Conservation (phyloP, 164 flowering plant species). For the Echeveria elegans region DNA sequence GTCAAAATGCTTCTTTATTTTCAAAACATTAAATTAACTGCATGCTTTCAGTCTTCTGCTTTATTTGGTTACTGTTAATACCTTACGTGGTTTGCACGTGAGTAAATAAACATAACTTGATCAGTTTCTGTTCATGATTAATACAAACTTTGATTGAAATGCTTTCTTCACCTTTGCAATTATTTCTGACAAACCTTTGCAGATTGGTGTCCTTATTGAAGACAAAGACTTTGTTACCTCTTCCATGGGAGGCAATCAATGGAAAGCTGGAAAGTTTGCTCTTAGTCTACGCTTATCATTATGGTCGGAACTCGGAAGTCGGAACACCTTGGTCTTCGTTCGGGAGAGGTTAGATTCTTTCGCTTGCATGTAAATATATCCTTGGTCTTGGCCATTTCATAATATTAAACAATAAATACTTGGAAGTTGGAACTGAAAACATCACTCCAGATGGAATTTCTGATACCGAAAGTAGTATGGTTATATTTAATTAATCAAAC, state of each 20-base stretch:
- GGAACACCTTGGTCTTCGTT: slow-evolving; percentile 74
- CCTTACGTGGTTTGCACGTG: background rate
- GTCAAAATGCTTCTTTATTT: background rate
- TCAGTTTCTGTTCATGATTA: background rate
- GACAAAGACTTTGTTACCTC: slow-evolving; percentile 77
- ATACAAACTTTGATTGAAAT: background rate
- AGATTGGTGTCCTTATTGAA: slow-evolving; percentile 94
- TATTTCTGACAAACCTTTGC: slow-evolving; percentile 5
- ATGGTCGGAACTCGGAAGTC: slow-evolving; percentile 88
- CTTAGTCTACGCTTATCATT: slow-evolving; percentile 64
- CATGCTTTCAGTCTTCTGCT: background rate
- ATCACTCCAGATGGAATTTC: background rate
- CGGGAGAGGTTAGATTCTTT: slow-evolving; percentile 50
- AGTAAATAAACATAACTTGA: background rate
- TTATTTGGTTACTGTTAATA: background rate
- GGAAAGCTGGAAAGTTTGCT: slow-evolving; percentile 83
- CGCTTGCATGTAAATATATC: background rate
- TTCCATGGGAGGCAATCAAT: slow-evolving; percentile 56
- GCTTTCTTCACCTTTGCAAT: background rate
- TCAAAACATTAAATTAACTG: background rate
- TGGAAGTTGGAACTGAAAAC: background rate
- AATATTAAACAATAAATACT: background rate
- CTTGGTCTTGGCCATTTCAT: background rate
- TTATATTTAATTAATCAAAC: background rate
- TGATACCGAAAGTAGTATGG: background rate